Evolutionary conservation across 2,329 filamentous ascomycete genomes (phyloP).

Genomic region (Helicocarpus griseus): DNA sequence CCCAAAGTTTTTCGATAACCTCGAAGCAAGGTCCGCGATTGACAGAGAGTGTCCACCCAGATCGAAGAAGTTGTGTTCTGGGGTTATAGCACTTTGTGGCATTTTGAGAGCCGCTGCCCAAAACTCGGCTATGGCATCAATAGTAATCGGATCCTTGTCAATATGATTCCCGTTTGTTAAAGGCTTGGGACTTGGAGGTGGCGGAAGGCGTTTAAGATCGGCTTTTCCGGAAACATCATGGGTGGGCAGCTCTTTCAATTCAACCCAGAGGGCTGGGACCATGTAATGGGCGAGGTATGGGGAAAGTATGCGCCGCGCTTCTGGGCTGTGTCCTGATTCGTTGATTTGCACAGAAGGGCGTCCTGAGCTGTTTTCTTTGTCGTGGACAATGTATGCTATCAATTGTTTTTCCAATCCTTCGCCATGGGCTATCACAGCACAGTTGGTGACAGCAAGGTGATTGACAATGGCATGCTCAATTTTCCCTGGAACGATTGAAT

Average conservation of each 20-base stretch:
- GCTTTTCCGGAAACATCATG: constrained; percentile 72
- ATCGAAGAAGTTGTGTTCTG: constrained; percentile 71
- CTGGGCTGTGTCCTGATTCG: constrained; percentile 60
- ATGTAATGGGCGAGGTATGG: constrained; percentile 69
- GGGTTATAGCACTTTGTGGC: constrained; percentile 51
- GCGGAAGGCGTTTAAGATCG: constrained; percentile 61
- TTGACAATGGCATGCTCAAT: constrained; percentile 64
- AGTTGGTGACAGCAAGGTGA: constrained; percentile 60
- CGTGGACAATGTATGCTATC: constrained; percentile 65
- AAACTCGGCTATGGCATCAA: constrained; percentile 58
- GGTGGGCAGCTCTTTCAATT: constrained; percentile 60
- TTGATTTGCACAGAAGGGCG: constrained; percentile 58
- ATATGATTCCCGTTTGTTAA: constrained; percentile 35
- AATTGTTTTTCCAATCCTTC: constrained; percentile 67
- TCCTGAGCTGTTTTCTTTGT: constrained; percentile 45
- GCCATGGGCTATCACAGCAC: constrained; percentile 62
- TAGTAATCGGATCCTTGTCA: constrained; percentile 54
- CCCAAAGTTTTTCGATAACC: constrained; percentile 59
- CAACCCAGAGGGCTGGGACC: constrained; percentile 70
- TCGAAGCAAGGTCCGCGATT: constrained; percentile 66
- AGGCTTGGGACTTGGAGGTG: constrained; percentile 46
- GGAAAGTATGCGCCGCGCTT: constrained; percentile 55
- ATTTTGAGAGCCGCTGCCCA: constrained; percentile 64
- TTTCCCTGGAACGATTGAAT: constrained; percentile 67
- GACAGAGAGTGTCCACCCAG: constrained; percentile 69